Conservation (phyloP, 2,329 filamentous ascomycete genomes). For the Karstenula rhodostoma region DNA sequence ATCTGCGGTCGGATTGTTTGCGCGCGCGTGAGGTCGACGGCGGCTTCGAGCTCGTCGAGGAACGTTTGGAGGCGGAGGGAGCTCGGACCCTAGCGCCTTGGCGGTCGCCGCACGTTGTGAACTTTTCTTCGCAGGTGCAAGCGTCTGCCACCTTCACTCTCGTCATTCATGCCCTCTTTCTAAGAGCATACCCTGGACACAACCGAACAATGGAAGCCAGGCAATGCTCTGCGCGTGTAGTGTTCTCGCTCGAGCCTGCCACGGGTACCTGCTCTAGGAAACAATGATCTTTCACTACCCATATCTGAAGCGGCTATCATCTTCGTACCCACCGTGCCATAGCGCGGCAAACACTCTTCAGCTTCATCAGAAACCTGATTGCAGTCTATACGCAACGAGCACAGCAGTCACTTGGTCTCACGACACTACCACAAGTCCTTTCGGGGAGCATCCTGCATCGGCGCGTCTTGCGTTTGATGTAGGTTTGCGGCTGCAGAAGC, state of each 20-base stretch:
- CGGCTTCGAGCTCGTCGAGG: conserved; percentile 2
- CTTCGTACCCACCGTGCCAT: too few relatives aligned
- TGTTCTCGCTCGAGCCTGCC: background rate
- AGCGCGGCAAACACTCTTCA: too few relatives aligned
- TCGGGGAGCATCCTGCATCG: conserved; percentile 53
- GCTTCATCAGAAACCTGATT: background rate
- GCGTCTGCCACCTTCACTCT: background rate
- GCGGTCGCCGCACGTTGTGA: conserved; percentile 26
- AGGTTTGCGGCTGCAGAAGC: conserved; percentile 52
- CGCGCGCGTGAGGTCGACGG: background rate
- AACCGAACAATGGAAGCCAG: background rate
- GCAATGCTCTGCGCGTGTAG: background rate
- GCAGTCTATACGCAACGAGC: conserved; percentile 39
- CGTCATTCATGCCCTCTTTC: background rate
- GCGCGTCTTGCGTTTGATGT: conserved; percentile 57
- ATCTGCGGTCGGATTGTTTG: background rate
- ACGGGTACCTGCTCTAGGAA: background rate
- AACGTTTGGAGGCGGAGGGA: conserved; percentile 20
- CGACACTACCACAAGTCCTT: conserved; percentile 55
- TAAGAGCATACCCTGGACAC: background rate
- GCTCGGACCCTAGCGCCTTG: conserved; percentile 30
- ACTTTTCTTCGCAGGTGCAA: conserved; percentile 23
- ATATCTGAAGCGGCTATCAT: background rate
- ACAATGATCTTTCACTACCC: background rate
- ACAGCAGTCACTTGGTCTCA: conserved; percentile 58